Conservation (phyloP, 352 stramenopile genomes). For the Globisporangium iwayamae region DNA sequence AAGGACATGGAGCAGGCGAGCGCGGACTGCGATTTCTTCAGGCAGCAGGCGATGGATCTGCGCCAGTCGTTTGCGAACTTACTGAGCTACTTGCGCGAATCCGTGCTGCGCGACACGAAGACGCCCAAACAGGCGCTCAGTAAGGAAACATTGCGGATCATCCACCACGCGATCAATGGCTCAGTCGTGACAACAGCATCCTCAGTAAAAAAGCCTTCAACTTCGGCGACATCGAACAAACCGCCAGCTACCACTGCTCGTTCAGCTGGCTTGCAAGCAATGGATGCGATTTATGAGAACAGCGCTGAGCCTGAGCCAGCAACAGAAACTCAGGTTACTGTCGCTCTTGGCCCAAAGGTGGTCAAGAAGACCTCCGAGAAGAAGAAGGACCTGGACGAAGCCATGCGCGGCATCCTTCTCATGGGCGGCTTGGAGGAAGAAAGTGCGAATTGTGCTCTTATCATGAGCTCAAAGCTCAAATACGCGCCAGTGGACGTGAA, state of each 20-base stretch:
- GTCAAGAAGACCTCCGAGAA: constrained; percentile 17
- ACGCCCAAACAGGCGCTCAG: constrained; percentile 53
- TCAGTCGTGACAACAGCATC: not conserved
- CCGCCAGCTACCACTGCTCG: not conserved
- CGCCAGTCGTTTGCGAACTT: constrained; percentile 37
- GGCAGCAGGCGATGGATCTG: constrained; percentile 34
- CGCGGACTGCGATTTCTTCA: constrained; percentile 39
- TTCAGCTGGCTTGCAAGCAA: not conserved
- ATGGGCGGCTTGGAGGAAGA: constrained; percentile 39
- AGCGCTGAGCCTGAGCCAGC: not conserved
- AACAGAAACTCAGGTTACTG: not conserved
- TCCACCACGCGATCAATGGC: constrained; percentile 19
- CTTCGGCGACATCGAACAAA: not conserved
- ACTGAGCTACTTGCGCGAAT: constrained; percentile 38
- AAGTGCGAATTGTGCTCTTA: constrained; percentile 30
- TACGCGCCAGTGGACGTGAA: constrained; percentile 46
- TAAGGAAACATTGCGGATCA: constrained; percentile 42
- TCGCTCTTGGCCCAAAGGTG: not conserved
- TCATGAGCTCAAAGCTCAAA: constrained; percentile 37
- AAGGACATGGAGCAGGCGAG: constrained; percentile 23
- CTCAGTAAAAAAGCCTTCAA: not conserved
- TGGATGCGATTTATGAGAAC: not conserved
- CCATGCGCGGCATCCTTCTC: constrained; percentile 45
- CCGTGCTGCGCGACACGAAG: constrained; percentile 52
- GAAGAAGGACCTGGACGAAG: constrained; percentile 40